A percentile compares a stretch with the other conserved stretches of the same genome.
Evolutionary conservation across 192 early-diverging fungal species (phyloP).

Genomic region (Coemansia asiatica): DNA sequence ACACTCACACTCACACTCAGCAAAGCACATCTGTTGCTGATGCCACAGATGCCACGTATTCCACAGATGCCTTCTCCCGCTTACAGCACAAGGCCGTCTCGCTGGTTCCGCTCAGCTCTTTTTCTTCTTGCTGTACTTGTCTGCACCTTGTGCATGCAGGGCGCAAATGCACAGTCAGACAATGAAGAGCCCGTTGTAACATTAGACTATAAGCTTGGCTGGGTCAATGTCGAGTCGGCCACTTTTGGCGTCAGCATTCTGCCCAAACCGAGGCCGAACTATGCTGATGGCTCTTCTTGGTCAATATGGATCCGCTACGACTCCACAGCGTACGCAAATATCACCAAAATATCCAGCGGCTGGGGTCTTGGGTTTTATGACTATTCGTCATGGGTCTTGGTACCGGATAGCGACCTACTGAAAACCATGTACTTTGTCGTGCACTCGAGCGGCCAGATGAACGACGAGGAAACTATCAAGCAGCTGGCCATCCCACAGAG

Average conservation of each 20-base stretch:
- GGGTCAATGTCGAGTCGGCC: slow-evolving; percentile 37
- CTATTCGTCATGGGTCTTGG: slow-evolving; percentile 41
- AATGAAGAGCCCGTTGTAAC: slow-evolving; percentile 13
- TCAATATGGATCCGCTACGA: slow-evolving; percentile 41
- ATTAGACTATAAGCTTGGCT: slow-evolving; percentile 44
- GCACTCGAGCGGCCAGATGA: slow-evolving; percentile 41
- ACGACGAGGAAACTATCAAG: slow-evolving; percentile 24
- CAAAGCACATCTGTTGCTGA: background rate
- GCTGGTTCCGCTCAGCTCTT: slow-evolving; percentile 15
- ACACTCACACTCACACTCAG: background rate
- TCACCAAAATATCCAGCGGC: slow-evolving; percentile 28
- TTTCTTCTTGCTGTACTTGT: slow-evolving; percentile 4
- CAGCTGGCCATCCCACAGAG: slow-evolving; percentile 26
- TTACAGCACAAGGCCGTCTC: background rate
- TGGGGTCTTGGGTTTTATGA: slow-evolving; percentile 45
- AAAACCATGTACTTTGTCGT: slow-evolving; percentile 34
- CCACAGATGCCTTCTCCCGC: background rate
- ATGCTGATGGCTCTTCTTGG: slow-evolving; percentile 23
- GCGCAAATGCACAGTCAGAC: slow-evolving; percentile 2
- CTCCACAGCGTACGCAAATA: slow-evolving; percentile 31
- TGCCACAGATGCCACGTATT: background rate
- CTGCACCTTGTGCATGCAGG: slow-evolving; percentile 5
- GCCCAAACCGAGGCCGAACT: slow-evolving; percentile 20
- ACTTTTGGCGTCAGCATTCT: slow-evolving; percentile 41
- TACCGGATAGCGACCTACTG: slow-evolving; percentile 25